Evolutionary conservation across 2,329 filamentous ascomycete species (phyloP), one percentile per base, ranked within the genome.

Genomic region (Coniochaeta sp.): DNA sequence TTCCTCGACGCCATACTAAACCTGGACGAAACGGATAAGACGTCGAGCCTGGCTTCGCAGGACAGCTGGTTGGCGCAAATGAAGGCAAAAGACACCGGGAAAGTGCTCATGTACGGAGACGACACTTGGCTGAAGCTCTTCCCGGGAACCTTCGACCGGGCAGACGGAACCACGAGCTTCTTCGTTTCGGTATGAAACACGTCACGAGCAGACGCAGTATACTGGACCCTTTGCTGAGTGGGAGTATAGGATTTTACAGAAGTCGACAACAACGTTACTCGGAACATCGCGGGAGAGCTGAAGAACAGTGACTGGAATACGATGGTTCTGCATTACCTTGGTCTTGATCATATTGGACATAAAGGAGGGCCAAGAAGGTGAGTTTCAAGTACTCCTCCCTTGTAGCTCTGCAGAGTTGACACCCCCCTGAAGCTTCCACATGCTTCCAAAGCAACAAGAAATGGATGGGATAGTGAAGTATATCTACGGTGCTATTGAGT

Each of bases 81-180:
- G 76, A 93, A 88, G 72, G 86, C 87, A 38, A 89, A 86, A 68
- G 77, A 79, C 26, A 72, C 77, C 19, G 91, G 90, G 22, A 92
- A 90, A 68, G 80, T 98, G 63, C 79, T 97, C 71, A 95, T 99
- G 88, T 97, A 95, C 70, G 95, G 95, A 57, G 95, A 99, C 70
- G 95, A 99, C 72, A 99, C 95, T 22, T 99, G 95, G 96, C 78
- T 99, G 67, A 98, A 97, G 77, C 81, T 99, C 16, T 99, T 99
- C 68, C 95, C 95, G 0, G 86, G 84, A 17, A 91, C 89, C 56
- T 99, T 99, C 76, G 86, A 88, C 66, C 87, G 93, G 44, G 81
- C 87, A 58, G 96, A 99, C 74, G 95, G 96, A 56, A 99, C 95
- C 1, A 92, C 92, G 60, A 98, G 93, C 76, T 99, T 99, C 74